Conservation (phyloP, 768 basidiomycete species). For the Mrakia frigida region DNA sequence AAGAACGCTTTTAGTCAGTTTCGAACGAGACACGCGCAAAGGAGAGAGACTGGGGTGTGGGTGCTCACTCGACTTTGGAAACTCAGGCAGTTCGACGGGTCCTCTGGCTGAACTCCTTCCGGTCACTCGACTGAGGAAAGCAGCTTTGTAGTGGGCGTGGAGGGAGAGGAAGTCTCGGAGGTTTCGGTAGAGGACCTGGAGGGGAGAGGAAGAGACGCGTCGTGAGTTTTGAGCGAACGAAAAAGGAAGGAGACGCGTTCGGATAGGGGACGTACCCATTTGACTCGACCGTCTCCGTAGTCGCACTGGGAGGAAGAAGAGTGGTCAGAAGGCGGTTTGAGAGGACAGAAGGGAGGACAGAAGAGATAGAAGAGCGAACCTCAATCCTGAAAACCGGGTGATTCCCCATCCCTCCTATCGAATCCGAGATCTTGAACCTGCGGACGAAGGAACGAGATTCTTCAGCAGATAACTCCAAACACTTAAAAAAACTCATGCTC, state of each 20-base stretch:
- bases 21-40: neutral
- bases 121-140: slow-evolving; percentile 52
- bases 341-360: neutral
- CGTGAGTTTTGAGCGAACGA: neutral
- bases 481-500: slow-evolving; percentile 1
- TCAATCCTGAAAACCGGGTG: slow-evolving; percentile 46
- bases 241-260: too few species aligned
- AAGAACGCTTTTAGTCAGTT: too few species aligned
- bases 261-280: slow-evolving; percentile 94
- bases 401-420: slow-evolving; percentile 40
- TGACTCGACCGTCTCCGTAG: slow-evolving; percentile 85
- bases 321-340: neutral
- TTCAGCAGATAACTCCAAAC: too few species aligned
- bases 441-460: too few species aligned
- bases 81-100: slow-evolving; percentile 74
- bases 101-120: slow-evolving; percentile 46
- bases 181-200: slow-evolving; percentile 55
- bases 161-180: slow-evolving; percentile 84
- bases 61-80: slow-evolving; percentile 61
- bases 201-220: neutral
- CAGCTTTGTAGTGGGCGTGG: slow-evolving; percentile 80
- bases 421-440: slow-evolving; percentile 44
- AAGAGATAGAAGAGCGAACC: slow-evolving; percentile 10
- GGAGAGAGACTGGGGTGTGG: slow-evolving; percentile 21
- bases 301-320: slow-evolving; percentile 54